Evolutionary conservation across 148 eudicot species (phyloP).

Genomic region (Camellia sinensis): DNA sequence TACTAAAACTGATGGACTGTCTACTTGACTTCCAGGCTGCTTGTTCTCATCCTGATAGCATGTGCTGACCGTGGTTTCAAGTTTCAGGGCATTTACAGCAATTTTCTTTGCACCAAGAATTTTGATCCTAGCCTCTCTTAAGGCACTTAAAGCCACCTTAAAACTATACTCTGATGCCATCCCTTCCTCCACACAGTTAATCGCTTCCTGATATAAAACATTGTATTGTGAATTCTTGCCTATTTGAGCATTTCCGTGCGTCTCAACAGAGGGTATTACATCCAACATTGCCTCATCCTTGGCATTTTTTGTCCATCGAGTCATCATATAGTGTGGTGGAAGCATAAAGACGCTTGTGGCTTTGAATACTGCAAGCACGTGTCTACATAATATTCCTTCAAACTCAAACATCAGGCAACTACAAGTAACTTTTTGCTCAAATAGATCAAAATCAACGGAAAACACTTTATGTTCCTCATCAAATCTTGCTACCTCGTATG

Average conservation of each 20-base stretch:
- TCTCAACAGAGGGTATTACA: neutral
- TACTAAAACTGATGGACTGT: neutral
- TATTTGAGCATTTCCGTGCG: slow-evolving; percentile 1
- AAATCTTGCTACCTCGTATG: slow-evolving; percentile 11
- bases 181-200: slow-evolving; percentile 8
- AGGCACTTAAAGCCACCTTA: slow-evolving; percentile 7
- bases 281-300: slow-evolving; percentile 10
- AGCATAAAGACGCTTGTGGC: slow-evolving; percentile 1
- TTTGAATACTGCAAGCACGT: slow-evolving; percentile 1
- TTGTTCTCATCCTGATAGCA: slow-evolving; percentile 1
- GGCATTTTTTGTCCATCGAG: slow-evolving; percentile 6
- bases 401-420: slow-evolving; percentile 3
- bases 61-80: neutral
- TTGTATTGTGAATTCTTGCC: slow-evolving; percentile 6
- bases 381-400: slow-evolving; percentile 7
- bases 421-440: slow-evolving; percentile 5
- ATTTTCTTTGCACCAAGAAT: slow-evolving; percentile 11
- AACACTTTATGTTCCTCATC: slow-evolving; percentile 3
- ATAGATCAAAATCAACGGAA: neutral
- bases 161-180: slow-evolving; percentile 3
- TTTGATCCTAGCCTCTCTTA: slow-evolving; percentile 13
- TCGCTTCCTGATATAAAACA: slow-evolving; percentile 4
- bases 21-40: neutral
- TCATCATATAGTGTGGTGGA: neutral
- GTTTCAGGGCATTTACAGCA: neutral